Conservation (phyloP, 495 filamentous ascomycete species). For the Penicillium ochrochloron region DNA sequence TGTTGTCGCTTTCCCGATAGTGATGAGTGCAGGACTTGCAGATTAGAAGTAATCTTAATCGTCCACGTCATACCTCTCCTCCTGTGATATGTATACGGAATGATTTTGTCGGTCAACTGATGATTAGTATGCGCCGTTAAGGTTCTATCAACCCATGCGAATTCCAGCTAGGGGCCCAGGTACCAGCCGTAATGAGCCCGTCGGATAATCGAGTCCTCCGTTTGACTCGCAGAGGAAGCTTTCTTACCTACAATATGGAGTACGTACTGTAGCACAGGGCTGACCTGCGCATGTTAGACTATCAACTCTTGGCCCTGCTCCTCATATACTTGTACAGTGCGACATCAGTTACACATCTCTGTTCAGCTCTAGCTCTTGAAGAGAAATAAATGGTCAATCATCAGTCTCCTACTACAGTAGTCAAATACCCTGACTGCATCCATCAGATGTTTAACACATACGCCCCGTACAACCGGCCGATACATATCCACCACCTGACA, state of each 20-base stretch:
- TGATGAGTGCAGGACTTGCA: constrained; percentile 19
- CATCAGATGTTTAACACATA: neutral
- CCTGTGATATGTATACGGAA: neutral
- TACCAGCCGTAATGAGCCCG: neutral
- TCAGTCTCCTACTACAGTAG: too few species aligned
- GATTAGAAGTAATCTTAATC: constrained; percentile 31
- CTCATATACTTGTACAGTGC: too few species aligned
- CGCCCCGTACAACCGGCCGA: neutral
- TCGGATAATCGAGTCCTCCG: neutral
- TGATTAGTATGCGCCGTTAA: neutral
- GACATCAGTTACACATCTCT: neutral
- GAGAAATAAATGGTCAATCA: neutral
- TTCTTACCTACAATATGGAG: too few species aligned
- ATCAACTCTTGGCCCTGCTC: too few species aligned
- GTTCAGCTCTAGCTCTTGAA: neutral
- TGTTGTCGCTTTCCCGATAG: constrained; percentile 10
- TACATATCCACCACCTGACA: neutral
- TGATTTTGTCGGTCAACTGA: too few species aligned
- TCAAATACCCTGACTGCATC: too few species aligned
- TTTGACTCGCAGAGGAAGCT: neutral
- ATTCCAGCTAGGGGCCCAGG: neutral
- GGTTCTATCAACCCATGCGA: neutral
- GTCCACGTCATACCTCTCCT: constrained; percentile 25
- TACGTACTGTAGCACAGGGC: neutral
- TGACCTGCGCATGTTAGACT: too few species aligned